Conservation (phyloP, 1,284 basidiomycete species). For the Melampsora americana region DNA sequence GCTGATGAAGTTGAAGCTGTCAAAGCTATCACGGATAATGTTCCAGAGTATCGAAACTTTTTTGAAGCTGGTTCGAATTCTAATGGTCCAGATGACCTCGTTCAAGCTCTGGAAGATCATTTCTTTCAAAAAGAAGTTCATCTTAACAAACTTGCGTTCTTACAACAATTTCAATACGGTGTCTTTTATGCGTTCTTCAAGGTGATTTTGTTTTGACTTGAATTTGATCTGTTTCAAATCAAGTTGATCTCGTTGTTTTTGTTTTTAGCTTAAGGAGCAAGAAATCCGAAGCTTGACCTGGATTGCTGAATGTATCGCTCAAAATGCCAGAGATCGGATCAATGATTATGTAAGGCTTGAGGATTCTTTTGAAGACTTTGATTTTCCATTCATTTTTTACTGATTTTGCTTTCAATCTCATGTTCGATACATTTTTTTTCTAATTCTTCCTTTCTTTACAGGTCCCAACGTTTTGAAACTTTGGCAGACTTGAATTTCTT, state of each 20-base stretch:
- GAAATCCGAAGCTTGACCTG: constrained; percentile 87
- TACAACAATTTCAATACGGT: constrained; percentile 74
- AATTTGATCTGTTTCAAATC: too few relatives aligned
- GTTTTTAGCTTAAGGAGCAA: constrained; percentile 85
- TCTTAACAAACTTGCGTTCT: constrained; percentile 85
- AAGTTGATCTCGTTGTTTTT: background rate
- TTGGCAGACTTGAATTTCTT: too few relatives aligned
- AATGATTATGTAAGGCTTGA: constrained; percentile 69
- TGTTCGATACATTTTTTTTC: too few relatives aligned
- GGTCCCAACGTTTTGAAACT: too few relatives aligned
- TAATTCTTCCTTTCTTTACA: too few relatives aligned
- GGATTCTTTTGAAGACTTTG: background rate
- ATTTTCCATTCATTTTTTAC: too few relatives aligned
- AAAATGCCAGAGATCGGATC: constrained; percentile 87
- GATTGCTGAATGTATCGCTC: constrained; percentile 70
- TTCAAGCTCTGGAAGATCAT: constrained; percentile 73
- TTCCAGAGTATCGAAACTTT: constrained; percentile 86
- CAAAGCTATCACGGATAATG: constrained; percentile 76
- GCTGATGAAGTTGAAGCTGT: constrained; percentile 96
- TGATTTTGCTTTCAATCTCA: too few relatives aligned
- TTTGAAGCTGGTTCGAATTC: constrained; percentile 63
- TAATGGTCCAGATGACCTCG: constrained; percentile 56
- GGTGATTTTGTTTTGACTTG: constrained; percentile 46
- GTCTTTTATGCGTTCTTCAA: constrained; percentile 93
- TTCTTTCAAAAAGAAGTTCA: constrained; percentile 94